phyloP scores from a whole-genome alignment of 2,329 filamentous ascomycete genomes.

The Claviceps sp. region DNA sequence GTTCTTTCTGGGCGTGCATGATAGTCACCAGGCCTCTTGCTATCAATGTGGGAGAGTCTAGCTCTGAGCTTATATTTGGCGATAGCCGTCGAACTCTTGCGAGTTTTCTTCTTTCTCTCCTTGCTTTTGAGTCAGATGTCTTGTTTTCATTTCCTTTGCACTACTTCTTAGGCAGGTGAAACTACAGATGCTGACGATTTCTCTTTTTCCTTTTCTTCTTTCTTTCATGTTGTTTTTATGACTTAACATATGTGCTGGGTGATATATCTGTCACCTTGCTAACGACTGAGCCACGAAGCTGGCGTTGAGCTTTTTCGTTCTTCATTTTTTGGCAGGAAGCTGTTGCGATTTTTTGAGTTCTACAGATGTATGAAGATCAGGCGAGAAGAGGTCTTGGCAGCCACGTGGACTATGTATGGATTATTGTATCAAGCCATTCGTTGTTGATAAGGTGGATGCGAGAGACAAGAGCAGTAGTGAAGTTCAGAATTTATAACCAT shows the following conservation, averaged over 20 bases:
- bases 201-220: constrained; percentile 8
- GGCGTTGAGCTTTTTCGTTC: neutral
- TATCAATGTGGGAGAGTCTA: neutral
- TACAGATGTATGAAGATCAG: no score
- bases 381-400: neutral
- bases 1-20: neutral
- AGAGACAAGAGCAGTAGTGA: neutral
- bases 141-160: neutral
- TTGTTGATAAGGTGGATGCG: neutral
- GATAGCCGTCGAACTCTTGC: neutral
- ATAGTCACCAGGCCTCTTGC: neutral
- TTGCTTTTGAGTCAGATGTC: neutral
- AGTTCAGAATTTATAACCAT: neutral
- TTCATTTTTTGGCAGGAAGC: neutral
- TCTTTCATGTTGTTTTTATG: constrained; percentile 9
- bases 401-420: neutral
- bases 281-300: neutral
- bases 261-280: neutral
- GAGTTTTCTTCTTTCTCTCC: neutral
- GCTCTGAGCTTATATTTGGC: neutral
- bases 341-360: neutral
- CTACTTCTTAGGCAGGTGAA: neutral
- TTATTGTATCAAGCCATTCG: neutral
- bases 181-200: constrained; percentile 12
- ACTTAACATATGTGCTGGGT: constrained; percentile 2